Percentiles rank a stretch among this genome's conserved stretches.
Evolutionary conservation across 2,329 filamentous ascomycete species (phyloP).

Genomic region (Ambrosiella xylebori): DNA sequence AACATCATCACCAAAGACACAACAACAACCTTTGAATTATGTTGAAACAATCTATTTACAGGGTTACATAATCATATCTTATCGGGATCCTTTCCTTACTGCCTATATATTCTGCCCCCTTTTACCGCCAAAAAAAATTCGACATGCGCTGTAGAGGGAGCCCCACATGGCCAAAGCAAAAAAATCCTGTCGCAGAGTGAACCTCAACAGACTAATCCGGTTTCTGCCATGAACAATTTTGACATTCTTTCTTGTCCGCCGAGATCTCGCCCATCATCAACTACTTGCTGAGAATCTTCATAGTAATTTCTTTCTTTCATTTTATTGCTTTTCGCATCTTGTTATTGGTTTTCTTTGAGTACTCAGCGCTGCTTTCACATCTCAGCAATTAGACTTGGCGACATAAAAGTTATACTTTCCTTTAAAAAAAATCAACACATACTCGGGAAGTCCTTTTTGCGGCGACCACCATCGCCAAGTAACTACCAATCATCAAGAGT

Average conservation of each 20-base stretch:
- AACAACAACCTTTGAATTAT: no score
- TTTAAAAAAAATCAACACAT: background rate
- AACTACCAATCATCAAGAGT: background rate
- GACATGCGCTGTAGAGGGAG: conserved; percentile 13
- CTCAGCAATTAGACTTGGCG: background rate
- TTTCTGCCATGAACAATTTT: background rate
- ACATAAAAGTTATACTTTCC: background rate
- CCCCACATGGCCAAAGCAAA: conserved; percentile 10
- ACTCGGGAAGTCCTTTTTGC: no score
- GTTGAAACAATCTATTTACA: background rate
- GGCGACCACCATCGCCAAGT: background rate
- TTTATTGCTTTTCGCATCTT: background rate
- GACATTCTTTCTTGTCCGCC: background rate
- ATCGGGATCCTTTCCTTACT: conserved; percentile 1
- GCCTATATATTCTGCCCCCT: conserved; percentile 22
- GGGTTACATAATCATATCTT: background rate
- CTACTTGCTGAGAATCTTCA: background rate
- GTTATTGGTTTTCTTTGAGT: background rate
- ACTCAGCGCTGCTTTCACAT: background rate
- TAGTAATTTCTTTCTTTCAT: background rate
- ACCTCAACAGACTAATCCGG: background rate
- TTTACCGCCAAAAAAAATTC: conserved; percentile 30
- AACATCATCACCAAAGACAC: no score
- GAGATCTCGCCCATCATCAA: background rate
- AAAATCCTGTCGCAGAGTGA: conserved; percentile 1